phyloP scores from a whole-genome alignment of 495 filamentous ascomycete genomes.

The Podospora didyma region DNA sequence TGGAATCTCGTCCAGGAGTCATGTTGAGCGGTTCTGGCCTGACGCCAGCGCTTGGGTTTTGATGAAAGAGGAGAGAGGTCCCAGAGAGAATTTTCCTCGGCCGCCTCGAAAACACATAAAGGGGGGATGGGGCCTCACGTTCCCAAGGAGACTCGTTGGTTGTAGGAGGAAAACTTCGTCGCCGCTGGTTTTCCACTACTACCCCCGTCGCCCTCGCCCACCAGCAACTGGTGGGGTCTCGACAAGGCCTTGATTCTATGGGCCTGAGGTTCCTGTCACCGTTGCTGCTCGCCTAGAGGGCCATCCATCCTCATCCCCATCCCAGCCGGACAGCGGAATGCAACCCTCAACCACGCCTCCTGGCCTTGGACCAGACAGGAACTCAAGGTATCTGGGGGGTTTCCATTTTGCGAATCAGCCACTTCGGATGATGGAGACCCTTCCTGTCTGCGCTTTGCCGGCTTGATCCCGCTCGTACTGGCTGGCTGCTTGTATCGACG shows the following conservation, averaged over 20 bases:
- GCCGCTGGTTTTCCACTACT: slow-evolving; percentile 3
- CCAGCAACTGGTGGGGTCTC: neutral
- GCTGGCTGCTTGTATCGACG: neutral
- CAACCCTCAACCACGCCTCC: slow-evolving; percentile 5
- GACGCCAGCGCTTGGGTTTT: neutral
- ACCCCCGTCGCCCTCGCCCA: neutral
- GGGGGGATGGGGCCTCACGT: slow-evolving; percentile 3
- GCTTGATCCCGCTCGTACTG: neutral
- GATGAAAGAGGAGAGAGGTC: neutral
- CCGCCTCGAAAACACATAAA: slow-evolving; percentile 11
- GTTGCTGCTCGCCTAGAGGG: neutral
- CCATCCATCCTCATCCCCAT: neutral
- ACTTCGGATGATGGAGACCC: neutral
- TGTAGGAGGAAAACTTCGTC: slow-evolving; percentile 19
- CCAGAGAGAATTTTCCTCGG: neutral
- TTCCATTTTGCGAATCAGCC: neutral
- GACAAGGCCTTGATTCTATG: neutral
- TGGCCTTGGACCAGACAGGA: neutral
- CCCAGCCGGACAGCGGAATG: slow-evolving; percentile 13
- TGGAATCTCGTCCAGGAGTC: neutral
- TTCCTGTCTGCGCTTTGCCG: neutral
- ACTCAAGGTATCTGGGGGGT: neutral
- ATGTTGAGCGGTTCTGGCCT: neutral
- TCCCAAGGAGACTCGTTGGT: slow-evolving; percentile 5
- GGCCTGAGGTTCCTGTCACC: neutral